These are phyloP conservation scores for rapeseed (Brassica napus) DNA, from an alignment of 345 rosid genomes.

Conservation along the genomic window Da-Ae NC_063444.1:12235501-12236000, in stretches of 20 bases:
- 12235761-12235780: background rate
- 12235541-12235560: background rate
- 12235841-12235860: background rate
- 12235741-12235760: background rate
- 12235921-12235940: constrained; percentile 21
- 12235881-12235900: background rate
- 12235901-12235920: constrained; percentile 8
- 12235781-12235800: background rate
- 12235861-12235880: background rate
- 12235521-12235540: constrained; percentile 11
- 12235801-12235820: background rate
- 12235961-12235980: background rate
- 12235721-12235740: background rate
- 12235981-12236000: background rate
- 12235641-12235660: background rate
- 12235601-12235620: background rate
- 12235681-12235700: background rate
- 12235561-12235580: background rate
- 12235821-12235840: background rate
- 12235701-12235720: background rate
- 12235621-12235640: background rate
- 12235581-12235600: background rate
- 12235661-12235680: background rate
- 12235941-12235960: background rate
- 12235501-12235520: background rate